Evolutionary conservation across 768 basidiomycete genomes (phyloP), one percentile per base, ranked within the genome.

Genomic region (Xerocomus spinulosus): DNA sequence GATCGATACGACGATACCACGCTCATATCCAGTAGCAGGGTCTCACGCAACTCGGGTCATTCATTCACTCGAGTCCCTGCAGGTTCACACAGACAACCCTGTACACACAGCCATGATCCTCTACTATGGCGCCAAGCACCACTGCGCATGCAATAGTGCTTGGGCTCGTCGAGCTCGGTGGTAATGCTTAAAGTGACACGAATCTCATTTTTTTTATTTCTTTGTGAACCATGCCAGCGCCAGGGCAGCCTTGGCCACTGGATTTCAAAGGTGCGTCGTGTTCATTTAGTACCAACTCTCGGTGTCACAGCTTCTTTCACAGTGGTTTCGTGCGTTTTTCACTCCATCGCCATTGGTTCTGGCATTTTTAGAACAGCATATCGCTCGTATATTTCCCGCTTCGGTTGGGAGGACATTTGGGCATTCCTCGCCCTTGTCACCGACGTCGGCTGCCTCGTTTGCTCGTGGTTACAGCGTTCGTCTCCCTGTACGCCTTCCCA

Each of bases 1-100:
- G 61, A 62, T 62, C 61, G 60, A 62, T 63, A 44, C 61, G 58
- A 58, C 13, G 9, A 15, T 10, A 5, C 34, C 34, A 5, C 25
- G 12, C 13, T 18, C 21, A 36, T 21, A 26, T n/a, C n/a, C 9
- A 9, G 40, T 4, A 26, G 6, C 13, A 10, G 18, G 34, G 14
- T 26, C 40, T 18, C 47, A 40, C 34, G 8, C 12, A 12, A 21
- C 37, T 17, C 23, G 9, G 15, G 15, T 21, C 13, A 21, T 20
- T 10, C 15, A 39, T 9, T 8, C 5, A 15, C 23, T 25, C n/a
- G n/a, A n/a, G 23, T 15, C 36, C 36, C 17, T 21, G 6, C 17
- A 35, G 32, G 32, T 33, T 5, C 32, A 9, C 8, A 30, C 13
- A 30, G 14, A 13, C 23, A 5, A 14, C 37, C 37, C 37, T 38